Conservation (phyloP, 78 protist species). For the Guillardia theta region DNA sequence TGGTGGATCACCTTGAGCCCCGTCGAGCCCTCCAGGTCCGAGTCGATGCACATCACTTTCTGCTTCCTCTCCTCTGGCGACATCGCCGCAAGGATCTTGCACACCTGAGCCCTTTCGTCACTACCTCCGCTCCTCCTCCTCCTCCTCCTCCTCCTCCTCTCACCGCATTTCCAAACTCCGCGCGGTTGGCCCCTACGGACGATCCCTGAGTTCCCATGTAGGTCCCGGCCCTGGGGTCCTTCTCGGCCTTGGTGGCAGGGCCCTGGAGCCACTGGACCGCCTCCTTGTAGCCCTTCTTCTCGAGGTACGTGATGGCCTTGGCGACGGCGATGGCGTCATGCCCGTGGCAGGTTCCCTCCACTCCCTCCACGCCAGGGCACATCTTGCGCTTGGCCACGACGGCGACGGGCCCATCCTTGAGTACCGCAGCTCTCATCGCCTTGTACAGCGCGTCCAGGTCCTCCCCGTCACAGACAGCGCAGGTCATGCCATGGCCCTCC, state of each 20-base stretch:
- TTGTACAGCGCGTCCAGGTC: constrained; percentile 30
- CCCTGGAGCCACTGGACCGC: neutral
- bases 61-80: constrained; percentile 11
- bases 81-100: constrained; percentile 31
- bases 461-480: constrained; percentile 17
- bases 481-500: constrained; percentile 40
- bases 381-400: constrained; percentile 45
- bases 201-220: neutral
- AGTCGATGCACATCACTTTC: constrained; percentile 42
- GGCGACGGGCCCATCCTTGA: constrained; percentile 24
- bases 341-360: constrained; percentile 34
- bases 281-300: neutral
- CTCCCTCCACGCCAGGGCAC: constrained; percentile 46
- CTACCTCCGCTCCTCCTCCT: neutral
- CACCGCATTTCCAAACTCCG: neutral
- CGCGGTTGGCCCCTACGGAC: constrained; percentile 5
- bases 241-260: neutral
- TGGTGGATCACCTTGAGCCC: constrained; percentile 49
- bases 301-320: constrained; percentile 33
- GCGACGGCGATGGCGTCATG: constrained; percentile 43
- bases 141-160: neutral
- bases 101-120: neutral
- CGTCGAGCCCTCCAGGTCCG: constrained; percentile 48
- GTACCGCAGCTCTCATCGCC: neutral
- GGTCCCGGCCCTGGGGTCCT: neutral